phyloP scores from a whole-genome alignment of 1,139 yeast species.

The Pichia sp. region DNA sequence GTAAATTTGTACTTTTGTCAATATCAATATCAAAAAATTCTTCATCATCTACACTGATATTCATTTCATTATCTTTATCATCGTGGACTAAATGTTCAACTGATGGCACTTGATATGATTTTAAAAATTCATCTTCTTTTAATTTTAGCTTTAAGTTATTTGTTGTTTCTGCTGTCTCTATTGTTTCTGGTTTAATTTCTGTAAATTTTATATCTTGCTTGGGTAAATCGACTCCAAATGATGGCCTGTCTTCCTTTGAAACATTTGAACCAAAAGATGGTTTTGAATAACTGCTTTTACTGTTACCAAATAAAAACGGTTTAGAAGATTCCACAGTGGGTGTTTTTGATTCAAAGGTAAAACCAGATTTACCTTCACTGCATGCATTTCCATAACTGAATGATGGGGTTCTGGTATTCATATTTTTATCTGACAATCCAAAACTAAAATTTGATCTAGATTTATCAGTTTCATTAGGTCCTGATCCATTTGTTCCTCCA shows the following conservation, averaged over 20 bases:
- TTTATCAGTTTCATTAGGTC: background rate
- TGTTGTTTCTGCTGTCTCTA: background rate
- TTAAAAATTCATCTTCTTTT: constrained; percentile 10
- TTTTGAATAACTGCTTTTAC: background rate
- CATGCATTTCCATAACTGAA: background rate
- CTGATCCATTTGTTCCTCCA: background rate
- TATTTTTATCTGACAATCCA: background rate
- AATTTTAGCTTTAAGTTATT: constrained; percentile 1
- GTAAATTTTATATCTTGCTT: background rate
- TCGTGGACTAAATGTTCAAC: constrained; percentile 3
- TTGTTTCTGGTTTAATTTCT: background rate
- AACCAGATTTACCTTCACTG: background rate
- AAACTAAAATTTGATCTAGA: background rate
- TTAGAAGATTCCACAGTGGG: background rate
- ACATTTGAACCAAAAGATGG: background rate
- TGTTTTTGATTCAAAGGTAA: background rate
- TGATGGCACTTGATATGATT: constrained; percentile 14
- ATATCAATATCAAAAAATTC: constrained; percentile 28
- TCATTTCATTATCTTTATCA: constrained; percentile 1
- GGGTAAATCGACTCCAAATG: background rate
- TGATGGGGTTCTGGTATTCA: background rate
- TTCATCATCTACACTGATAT: constrained; percentile 1
- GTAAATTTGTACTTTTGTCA: constrained; percentile 35
- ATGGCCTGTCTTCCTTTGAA: background rate
- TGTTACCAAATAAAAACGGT: background rate